Evolutionary conservation across 192 early-diverging fungal genomes (phyloP), one percentile per base, ranked within the genome.

Genomic region (Spizellomyces sp.): DNA sequence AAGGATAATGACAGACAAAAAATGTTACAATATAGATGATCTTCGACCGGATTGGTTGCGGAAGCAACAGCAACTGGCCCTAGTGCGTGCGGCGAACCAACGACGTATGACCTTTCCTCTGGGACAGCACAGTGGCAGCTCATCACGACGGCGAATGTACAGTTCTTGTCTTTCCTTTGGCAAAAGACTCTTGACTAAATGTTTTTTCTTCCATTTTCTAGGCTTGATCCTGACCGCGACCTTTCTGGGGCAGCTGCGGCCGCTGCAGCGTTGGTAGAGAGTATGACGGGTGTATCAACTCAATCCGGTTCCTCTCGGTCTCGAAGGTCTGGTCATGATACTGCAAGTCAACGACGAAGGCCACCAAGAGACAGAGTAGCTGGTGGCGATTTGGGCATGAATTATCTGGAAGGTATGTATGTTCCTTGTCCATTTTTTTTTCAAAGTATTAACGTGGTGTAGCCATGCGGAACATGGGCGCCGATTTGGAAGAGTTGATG

Each of bases 401-500:
- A 60, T 12, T 73, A 74, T 50, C 10, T 74, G 45, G 70, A 77
- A 74, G 71, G 71, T 77, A 59, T 52, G 12, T 17, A n/a, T 45
- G 4, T 15, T 45, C 17, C 5, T 56, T 21, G 21, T 8, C 12
- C 17, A 21, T 50, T 19, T 44, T 15, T 21, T 54, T 62, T 59
- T 22, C 0, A 44, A 14, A 8, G 8, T 62, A 58, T 69, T 45
- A 62, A 42, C 15, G 17, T 71, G 8, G 27, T 67, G 6, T 19
- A 77, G 93, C 89, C 0, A 89, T 94, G 89, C 77, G 89, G 21
- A 80, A 86, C 50, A 90, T 93, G 73, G 93, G 90, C 22, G 88
- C 88, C 15, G 91, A 98, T 66, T 66, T 98, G 27, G 95, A 98
- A 65, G 96, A 98, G 66, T 77, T 93, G 70, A 90, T 98, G 94